Percentiles rank a stretch among this genome's conserved stretches.
phyloP scores from a whole-genome alignment of 2,329 filamentous ascomycete genomes.

The Colletotrichum euphorbiae region DNA sequence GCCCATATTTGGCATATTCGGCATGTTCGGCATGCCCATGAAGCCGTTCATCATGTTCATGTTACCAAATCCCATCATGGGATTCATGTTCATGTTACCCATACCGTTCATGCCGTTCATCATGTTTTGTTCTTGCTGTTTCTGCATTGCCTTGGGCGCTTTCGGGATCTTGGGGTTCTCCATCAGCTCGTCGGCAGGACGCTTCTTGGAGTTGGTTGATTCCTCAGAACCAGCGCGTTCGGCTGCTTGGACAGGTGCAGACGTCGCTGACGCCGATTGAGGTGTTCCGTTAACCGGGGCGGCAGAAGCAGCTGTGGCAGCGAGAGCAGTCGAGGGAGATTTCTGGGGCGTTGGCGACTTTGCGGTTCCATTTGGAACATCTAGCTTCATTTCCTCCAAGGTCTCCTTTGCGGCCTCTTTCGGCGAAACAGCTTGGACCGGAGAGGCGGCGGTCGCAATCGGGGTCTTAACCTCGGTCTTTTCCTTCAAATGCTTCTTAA shows the following conservation, averaged over 20 bases:
- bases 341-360: conserved; percentile 48
- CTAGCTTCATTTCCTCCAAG: conserved; percentile 26
- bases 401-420: conserved; percentile 44
- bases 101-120: conserved; percentile 60
- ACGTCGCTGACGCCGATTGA: conserved; percentile 45
- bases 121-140: conserved; percentile 61
- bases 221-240: conserved; percentile 44
- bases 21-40: conserved; percentile 52
- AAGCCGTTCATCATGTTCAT: conserved; percentile 44
- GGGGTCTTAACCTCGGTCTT: conserved; percentile 67
- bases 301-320: conserved; percentile 29
- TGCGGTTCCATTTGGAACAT: conserved; percentile 35
- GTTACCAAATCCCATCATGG: conserved; percentile 44
- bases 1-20: conserved; percentile 46
- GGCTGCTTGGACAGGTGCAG: conserved; percentile 42
- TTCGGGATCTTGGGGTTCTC: conserved; percentile 75
- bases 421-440: conserved; percentile 46
- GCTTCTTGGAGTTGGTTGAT: conserved; percentile 74
- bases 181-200: conserved; percentile 79
- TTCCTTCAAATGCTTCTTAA: conserved; percentile 77
- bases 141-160: conserved; percentile 73
- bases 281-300: conserved; percentile 48
- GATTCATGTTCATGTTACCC: conserved; percentile 48
- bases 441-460: conserved; percentile 50
- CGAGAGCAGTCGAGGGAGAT: conserved; percentile 44